A percentile compares a stretch with the other conserved stretches of the same genome.
These are phyloP conservation scores for Termitomyces sp. DNA, from an alignment of 768 basidiomycete genomes.

Conservation along the genomic window DNA sequence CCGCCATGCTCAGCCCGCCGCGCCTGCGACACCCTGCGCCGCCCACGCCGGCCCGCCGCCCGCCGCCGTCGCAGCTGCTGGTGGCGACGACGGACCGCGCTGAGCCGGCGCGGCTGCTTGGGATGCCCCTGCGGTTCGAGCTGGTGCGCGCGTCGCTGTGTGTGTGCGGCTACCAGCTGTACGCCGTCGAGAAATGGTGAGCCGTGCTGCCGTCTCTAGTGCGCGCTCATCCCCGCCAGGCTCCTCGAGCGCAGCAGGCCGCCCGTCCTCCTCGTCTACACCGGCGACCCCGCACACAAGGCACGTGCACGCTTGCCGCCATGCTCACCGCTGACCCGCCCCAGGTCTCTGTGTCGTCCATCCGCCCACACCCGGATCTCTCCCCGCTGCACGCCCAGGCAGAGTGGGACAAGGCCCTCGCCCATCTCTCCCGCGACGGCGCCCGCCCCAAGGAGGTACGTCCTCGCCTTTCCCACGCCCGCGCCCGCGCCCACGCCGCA, in stretches of 20 bases:
- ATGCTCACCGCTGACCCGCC: not conserved
- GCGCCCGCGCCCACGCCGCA: not conserved
- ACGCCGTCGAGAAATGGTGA: constrained; percentile 83
- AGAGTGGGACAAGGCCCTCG: constrained; percentile 59
- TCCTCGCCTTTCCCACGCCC: no score
- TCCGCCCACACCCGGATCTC: constrained; percentile 39
- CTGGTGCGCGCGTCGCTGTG: constrained; percentile 42
- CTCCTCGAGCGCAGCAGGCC: constrained; percentile 61
- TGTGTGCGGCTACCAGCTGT: constrained; percentile 68
- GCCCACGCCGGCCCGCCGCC: not conserved
- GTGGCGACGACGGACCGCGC: constrained; percentile 14
- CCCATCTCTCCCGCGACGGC: constrained; percentile 58
- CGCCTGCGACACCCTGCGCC: not conserved
- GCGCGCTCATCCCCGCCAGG: constrained; percentile 29
- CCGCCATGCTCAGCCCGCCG: not conserved
- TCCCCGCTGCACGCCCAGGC: constrained; percentile 35
- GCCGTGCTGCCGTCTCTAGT: not conserved
- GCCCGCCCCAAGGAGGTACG: constrained; percentile 62
- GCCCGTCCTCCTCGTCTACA: constrained; percentile 66
- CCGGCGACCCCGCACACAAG: constrained; percentile 67
- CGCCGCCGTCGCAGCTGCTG: constrained; percentile 17
- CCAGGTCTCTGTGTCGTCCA: constrained; percentile 56
- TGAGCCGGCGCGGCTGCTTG: constrained; percentile 8
- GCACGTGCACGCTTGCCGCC: constrained; percentile 23
- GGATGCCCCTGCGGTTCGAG: constrained; percentile 38